phyloP scores from a whole-genome alignment of 306 rosid species.

The Gastrolobium villosum region DNA sequence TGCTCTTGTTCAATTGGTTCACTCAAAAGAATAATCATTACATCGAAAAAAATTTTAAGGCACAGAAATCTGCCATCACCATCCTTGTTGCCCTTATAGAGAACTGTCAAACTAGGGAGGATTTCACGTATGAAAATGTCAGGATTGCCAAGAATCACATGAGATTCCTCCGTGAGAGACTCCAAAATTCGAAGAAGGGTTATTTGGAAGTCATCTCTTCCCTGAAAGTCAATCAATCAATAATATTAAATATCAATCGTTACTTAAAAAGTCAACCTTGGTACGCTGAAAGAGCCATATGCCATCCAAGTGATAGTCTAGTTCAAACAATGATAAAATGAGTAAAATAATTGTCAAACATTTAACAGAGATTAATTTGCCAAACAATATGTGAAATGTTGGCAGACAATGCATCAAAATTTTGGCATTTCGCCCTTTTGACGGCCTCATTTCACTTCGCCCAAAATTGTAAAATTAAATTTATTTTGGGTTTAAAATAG shows the following conservation, averaged over 20 bases:
- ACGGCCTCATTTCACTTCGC: too few species aligned
- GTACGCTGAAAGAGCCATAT: background rate
- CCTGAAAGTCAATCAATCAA: constrained; percentile 66
- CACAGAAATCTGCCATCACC: constrained; percentile 98
- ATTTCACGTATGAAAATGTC: constrained; percentile 78
- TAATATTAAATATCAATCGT: constrained; percentile 45
- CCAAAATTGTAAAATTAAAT: too few species aligned
- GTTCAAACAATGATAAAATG: constrained; percentile 21
- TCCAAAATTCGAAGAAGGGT: constrained; percentile 90
- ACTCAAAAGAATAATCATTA: constrained; percentile 79
- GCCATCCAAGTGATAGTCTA: constrained; percentile 30
- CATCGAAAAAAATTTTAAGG: constrained; percentile 86
- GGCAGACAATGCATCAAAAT: background rate
- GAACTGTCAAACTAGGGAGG: constrained; percentile 92
- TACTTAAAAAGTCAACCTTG: constrained; percentile 37
- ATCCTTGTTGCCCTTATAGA: constrained; percentile 93
- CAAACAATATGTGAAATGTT: background rate
- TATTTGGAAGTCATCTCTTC: constrained; percentile 98
- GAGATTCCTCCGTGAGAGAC: constrained; percentile 85
- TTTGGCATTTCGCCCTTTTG: too few species aligned
- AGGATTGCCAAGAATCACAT: constrained; percentile 70
- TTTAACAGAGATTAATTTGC: background rate
- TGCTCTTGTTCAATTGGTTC: constrained; percentile 79
- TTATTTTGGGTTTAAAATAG: too few species aligned
- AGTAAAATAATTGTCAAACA: background rate